These are phyloP conservation scores for Neofusicoccum umdonicola DNA, from an alignment of 2,329 filamentous ascomycete genomes.

Conservation along the genomic window DNA sequence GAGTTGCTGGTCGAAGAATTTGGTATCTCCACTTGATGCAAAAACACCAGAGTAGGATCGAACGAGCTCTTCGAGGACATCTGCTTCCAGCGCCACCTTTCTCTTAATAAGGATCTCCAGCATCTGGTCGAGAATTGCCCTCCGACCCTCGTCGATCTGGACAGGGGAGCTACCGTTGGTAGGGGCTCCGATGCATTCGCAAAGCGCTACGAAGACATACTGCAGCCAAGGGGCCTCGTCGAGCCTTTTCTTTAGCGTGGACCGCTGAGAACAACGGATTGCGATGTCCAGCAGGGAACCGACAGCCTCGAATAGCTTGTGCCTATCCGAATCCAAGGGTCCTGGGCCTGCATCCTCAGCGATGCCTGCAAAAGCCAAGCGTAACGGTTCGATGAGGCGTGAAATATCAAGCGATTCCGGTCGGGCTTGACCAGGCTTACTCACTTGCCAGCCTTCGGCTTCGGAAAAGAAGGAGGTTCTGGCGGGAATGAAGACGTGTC, in stretches of 20 bases:
- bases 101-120: slow-evolving; percentile 27
- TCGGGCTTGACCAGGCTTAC: not conserved
- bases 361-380: not conserved
- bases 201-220: slow-evolving; percentile 36
- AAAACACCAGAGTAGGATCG: slow-evolving; percentile 32
- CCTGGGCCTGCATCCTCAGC: not conserved
- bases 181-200: slow-evolving; percentile 34
- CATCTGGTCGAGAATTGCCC: slow-evolving; percentile 26
- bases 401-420: slow-evolving; percentile 23
- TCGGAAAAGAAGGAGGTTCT: slow-evolving; percentile 36
- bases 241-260: slow-evolving; percentile 39
- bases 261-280: slow-evolving; percentile 39
- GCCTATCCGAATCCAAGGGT: slow-evolving; percentile 6
- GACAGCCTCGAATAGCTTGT: slow-evolving; percentile 3
- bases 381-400: slow-evolving; percentile 3
- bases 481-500: slow-evolving; percentile 43
- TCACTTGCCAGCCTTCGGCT: slow-evolving; percentile 4
- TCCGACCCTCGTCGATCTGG: not conserved
- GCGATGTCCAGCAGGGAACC: slow-evolving; percentile 39
- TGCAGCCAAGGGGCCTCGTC: slow-evolving; percentile 47
- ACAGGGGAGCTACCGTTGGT: slow-evolving; percentile 23
- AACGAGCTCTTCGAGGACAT: slow-evolving; percentile 31
- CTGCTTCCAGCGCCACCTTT: slow-evolving; percentile 27
- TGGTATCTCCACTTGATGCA: not conserved
- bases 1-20: slow-evolving; percentile 19